Conservation (phyloP, 345 rosid species). For the Euphorbia tirucalli region DNA sequence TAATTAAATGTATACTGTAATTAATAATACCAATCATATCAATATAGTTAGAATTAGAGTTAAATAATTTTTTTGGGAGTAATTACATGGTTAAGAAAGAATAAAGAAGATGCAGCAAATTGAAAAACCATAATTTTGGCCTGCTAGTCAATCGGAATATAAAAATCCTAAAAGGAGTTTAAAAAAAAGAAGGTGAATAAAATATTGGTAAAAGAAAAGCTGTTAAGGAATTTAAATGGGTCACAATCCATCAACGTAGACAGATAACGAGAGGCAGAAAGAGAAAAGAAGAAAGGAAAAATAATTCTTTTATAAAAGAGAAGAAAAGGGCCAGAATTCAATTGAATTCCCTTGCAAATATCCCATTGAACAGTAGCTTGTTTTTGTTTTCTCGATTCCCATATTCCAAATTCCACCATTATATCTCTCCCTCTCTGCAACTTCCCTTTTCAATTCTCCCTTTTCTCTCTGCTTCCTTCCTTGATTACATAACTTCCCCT, state of each 20-base stretch:
- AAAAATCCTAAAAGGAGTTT: slow-evolving; percentile 33
- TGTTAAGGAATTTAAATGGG: slow-evolving; percentile 9
- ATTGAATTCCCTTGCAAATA: slow-evolving; percentile 17
- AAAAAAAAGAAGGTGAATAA: too few relatives aligned
- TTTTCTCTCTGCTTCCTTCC: slow-evolving; percentile 4
- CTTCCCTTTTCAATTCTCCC: slow-evolving; percentile 2
- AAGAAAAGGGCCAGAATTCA: too few relatives aligned
- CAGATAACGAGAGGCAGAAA: slow-evolving; percentile 5
- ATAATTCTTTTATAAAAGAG: too few relatives aligned
- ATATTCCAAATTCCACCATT: slow-evolving; percentile 14
- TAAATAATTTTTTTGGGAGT: too few relatives aligned
- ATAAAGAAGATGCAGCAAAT: slow-evolving; percentile 13
- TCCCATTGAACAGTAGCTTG: slow-evolving; percentile 9
- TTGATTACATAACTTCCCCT: slow-evolving; percentile 11
- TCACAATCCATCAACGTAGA: slow-evolving; percentile 19
- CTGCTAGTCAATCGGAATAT: slow-evolving; percentile 42
- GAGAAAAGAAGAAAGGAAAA: neutral
- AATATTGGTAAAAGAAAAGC: too few relatives aligned
- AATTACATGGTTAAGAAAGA: too few relatives aligned
- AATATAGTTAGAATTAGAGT: too few relatives aligned
- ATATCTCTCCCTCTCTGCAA: slow-evolving; percentile 14
- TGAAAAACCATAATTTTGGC: slow-evolving; percentile 19
- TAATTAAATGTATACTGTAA: too few relatives aligned
- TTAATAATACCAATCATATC: too few relatives aligned
- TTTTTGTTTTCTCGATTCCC: neutral